These are phyloP conservation scores for Aspergillus viridinutans DNA, from an alignment of 2,329 filamentous ascomycete genomes.

Conservation along the genomic window DNA sequence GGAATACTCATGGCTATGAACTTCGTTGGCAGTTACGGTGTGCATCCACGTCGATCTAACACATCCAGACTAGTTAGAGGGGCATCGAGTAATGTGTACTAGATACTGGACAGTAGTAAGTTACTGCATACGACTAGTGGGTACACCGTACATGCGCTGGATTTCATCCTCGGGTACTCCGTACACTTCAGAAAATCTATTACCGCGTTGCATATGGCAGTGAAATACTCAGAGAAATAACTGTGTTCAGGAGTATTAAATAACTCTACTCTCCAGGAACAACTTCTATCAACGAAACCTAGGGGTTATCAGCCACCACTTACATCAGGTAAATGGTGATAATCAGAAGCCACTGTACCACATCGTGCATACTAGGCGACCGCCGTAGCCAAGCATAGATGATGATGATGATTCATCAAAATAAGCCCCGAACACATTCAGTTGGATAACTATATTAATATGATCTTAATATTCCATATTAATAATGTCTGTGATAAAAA, in stretches of 20 bases:
- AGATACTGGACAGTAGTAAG: not conserved
- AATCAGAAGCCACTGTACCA: not conserved
- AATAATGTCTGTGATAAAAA: not conserved
- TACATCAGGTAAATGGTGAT: not conserved
- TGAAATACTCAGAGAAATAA: not conserved
- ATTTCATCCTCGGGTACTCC: too few species aligned
- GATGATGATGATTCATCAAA: not conserved
- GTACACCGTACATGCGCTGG: not conserved
- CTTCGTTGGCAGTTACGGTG: not conserved
- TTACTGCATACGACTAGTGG: too few species aligned
- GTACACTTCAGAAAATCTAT: not conserved
- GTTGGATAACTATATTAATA: not conserved
- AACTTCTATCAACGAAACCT: not conserved
- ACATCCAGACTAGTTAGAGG: not conserved
- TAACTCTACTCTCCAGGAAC: too few species aligned
- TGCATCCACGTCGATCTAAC: not conserved
- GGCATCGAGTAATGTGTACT: not conserved
- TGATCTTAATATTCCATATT: not conserved
- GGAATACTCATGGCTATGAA: too few species aligned
- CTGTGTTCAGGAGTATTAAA: too few species aligned
- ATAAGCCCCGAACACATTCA: not conserved
- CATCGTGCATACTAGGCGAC: not conserved
- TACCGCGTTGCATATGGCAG: not conserved
- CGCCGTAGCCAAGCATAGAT: not conserved
- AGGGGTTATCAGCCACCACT: not conserved